Percentiles rank a stretch among this genome's conserved stretches.
Evolutionary conservation across 805 yeast genomes (phyloP).

Genomic region (Tanozyma kutaoensis): DNA sequence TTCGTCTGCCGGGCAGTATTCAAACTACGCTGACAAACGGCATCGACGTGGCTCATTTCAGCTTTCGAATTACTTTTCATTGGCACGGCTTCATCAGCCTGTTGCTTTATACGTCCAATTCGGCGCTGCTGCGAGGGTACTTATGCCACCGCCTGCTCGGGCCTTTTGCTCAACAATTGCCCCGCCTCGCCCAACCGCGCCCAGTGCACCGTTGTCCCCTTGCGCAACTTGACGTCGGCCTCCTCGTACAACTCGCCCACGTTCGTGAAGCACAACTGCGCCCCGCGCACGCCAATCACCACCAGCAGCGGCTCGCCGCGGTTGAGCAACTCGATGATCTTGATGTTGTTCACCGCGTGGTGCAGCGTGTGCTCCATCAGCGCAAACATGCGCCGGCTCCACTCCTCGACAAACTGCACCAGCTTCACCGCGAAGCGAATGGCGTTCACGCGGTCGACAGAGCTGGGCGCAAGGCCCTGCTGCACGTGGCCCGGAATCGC

Average conservation of each 20-base stretch:
- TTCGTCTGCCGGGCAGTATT: no score
- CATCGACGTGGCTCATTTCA: no score
- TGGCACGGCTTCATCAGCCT: no score
- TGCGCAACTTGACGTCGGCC: constrained; percentile 49
- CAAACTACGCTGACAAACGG: no score
- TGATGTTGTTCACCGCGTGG: constrained; percentile 8
- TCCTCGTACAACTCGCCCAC: constrained; percentile 47
- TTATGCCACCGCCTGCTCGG: no score
- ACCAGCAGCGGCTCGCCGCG: constrained; percentile 24
- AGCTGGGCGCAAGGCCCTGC: constrained; percentile 92
- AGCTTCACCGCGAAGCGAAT: constrained; percentile 85
- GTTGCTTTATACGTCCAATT: no score
- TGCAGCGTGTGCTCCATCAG: constrained; percentile 6
- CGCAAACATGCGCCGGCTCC: constrained; percentile 8
- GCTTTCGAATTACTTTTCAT: no score
- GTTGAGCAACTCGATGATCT: constrained; percentile 8
- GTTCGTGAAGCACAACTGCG: constrained; percentile 43
- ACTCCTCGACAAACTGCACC: constrained; percentile 65
- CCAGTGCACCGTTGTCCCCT: constrained; percentile 65
- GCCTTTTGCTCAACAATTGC: constrained; percentile 60
- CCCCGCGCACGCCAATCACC: constrained; percentile 62
- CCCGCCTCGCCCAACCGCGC: constrained; percentile 39
- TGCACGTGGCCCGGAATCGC: constrained; percentile 98
- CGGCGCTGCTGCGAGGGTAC: no score
- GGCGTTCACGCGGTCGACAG: constrained; percentile 86